Conservation (phyloP, 352 stramenopile genomes). For the Pythium oligandrum region DNA sequence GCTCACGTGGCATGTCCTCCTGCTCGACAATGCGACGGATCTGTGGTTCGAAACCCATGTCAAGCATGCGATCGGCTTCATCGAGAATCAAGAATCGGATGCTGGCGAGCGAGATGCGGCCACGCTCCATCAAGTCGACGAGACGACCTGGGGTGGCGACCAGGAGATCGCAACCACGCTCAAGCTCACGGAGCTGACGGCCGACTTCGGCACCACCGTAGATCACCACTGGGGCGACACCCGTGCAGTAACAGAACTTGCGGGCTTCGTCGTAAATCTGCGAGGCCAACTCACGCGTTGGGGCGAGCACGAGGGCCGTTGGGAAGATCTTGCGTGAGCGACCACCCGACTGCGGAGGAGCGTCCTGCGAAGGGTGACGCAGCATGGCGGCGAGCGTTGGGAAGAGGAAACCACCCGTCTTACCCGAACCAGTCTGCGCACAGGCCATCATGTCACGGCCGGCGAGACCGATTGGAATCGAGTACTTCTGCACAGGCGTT, state of each 20-base stretch:
- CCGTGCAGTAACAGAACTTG: conserved; percentile 96
- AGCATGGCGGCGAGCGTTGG: conserved; percentile 97
- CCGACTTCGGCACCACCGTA: conserved; percentile 93
- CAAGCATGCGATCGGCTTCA: conserved; percentile 99
- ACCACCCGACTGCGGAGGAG: conserved; percentile 32
- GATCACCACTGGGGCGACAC: conserved; percentile 91
- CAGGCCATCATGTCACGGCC: conserved; percentile 99
- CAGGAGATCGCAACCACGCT: conserved; percentile 95
- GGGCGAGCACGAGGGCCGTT: conserved; percentile 90
- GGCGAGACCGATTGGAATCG: conserved; percentile 93
- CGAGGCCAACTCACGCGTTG: conserved; percentile 92
- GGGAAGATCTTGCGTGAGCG: conserved; percentile 88
- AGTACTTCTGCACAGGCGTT: conserved; percentile 99
- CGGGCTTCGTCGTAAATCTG: conserved; percentile 96
- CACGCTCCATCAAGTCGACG: conserved; percentile 95
- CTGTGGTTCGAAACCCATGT: conserved; percentile 99
- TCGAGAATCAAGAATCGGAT: conserved; percentile 98
- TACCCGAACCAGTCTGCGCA: conserved; percentile 97
- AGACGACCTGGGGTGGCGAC: conserved; percentile 97
- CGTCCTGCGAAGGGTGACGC: conserved; percentile 59
- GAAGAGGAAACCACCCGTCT: conserved; percentile 96
- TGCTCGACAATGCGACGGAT: conserved; percentile 99
- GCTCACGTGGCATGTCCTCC: conserved; percentile 95
- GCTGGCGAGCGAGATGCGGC: conserved; percentile 83
- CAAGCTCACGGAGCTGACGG: conserved; percentile 78